phyloP scores from a whole-genome alignment of 768 basidiomycete genomes.

The Termitomyces sp. region DNA sequence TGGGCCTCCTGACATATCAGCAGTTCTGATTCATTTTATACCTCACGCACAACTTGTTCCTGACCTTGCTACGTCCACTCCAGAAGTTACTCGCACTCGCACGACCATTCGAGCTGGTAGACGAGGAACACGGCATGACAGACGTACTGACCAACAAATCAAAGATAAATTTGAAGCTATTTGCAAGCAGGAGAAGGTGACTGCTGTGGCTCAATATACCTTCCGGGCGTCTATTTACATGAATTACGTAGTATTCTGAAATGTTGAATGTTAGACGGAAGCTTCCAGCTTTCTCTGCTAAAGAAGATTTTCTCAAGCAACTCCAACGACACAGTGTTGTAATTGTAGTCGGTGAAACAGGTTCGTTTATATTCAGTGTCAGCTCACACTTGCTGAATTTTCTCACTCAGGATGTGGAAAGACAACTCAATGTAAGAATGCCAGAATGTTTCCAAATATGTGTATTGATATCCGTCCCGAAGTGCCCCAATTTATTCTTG shows the following conservation, averaged over 20 bases:
- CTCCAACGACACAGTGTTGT: conserved; percentile 61
- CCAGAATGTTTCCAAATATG: not conserved
- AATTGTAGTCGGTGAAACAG: conserved; percentile 88
- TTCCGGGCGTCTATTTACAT: not conserved
- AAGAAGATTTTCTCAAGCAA: conserved; percentile 53
- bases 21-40: conserved; percentile 58
- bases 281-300: conserved; percentile 73
- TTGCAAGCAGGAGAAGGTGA: conserved; percentile 31
- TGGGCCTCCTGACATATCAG: conserved; percentile 72
- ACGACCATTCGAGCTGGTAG: not conserved
- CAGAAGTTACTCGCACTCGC: not conserved
- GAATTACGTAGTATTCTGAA: conserved; percentile 35
- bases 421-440: conserved; percentile 68
- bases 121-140: conserved; percentile 28
- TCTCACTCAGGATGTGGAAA: conserved; percentile 73
- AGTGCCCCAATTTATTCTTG: conserved; percentile 87
- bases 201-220: not conserved
- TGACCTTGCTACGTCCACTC: conserved; percentile 1
- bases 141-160: conserved; percentile 42
- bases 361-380: conserved; percentile 24
- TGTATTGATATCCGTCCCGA: not conserved
- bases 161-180: conserved; percentile 46
- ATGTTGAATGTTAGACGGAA: conserved; percentile 51
- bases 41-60: conserved; percentile 19
- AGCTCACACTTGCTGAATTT: not conserved